Conservation (phyloP, 805 yeast species). For the Candida namnaoensis region DNA sequence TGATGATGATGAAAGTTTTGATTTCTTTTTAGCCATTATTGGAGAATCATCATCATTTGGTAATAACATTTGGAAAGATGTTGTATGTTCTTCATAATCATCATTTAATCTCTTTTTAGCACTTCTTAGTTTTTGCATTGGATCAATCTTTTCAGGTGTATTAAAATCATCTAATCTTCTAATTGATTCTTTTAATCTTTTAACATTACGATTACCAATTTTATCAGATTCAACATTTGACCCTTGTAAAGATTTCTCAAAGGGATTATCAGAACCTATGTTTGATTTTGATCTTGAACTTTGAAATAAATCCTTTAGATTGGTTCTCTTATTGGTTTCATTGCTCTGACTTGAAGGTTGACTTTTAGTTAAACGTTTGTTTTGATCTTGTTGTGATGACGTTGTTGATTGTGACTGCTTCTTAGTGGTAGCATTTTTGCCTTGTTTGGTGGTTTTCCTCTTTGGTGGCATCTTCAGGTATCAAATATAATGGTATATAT, state of each 20-base stretch:
- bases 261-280: too few relatives aligned
- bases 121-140: not conserved
- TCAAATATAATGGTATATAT: too few relatives aligned
- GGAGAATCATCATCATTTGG: conserved; percentile 23
- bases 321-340: conserved; percentile 4
- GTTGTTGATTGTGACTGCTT: too few relatives aligned
- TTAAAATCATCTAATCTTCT: not conserved
- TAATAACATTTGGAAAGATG: conserved; percentile 18
- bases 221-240: too few relatives aligned
- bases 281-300: not conserved
- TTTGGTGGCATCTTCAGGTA: too few relatives aligned
- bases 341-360: too few relatives aligned
- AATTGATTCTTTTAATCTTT: not conserved
- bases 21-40: conserved; percentile 22
- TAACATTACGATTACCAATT: too few relatives aligned
- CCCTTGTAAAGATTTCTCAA: too few relatives aligned
- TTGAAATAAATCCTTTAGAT: conserved; percentile 13
- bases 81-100: conserved; percentile 14
- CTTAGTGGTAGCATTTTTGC: too few relatives aligned
- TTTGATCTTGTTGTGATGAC: too few relatives aligned
- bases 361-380: too few relatives aligned
- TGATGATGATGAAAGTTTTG: conserved; percentile 20
- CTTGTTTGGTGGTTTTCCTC: too few relatives aligned
- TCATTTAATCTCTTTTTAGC: not conserved
- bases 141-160: not conserved